Conservation (phyloP, 108 stramenopile species). For the Cyclotella cryptica region DNA sequence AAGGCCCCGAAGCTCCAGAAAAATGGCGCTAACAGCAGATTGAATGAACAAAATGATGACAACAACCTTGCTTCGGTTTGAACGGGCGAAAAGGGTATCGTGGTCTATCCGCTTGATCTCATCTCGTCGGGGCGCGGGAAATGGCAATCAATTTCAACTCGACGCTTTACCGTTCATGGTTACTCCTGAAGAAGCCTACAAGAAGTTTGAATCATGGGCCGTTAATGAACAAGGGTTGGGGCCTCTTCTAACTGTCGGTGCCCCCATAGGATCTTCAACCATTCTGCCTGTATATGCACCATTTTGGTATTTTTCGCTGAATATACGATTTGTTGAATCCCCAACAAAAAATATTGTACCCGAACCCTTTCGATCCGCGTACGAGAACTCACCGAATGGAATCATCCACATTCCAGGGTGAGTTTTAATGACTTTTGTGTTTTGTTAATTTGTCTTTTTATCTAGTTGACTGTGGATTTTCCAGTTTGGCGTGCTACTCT, state of each 20-base stretch:
- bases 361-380: constrained; percentile 60
- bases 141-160: constrained; percentile 52
- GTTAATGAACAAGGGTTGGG: constrained; percentile 73
- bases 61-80: too few relatives aligned
- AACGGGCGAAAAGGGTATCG: neutral
- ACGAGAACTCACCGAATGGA: constrained; percentile 41
- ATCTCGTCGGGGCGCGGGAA: constrained; percentile 10
- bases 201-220: constrained; percentile 77
- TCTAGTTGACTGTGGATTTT: neutral
- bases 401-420: constrained; percentile 72
- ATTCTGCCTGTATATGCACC: constrained; percentile 76
- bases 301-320: constrained; percentile 83
- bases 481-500: constrained; percentile 66
- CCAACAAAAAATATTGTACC: constrained; percentile 27
- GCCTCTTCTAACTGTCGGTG: constrained; percentile 56
- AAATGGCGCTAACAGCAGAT: too few relatives aligned
- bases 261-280: constrained; percentile 32
- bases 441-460: neutral
- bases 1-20: too few relatives aligned
- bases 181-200: constrained; percentile 72
- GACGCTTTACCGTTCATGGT: constrained; percentile 76
- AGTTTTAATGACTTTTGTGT: neutral
- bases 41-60: too few relatives aligned
- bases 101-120: constrained; percentile 21
- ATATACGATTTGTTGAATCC: constrained; percentile 62